Percentiles rank a stretch among this genome's conserved stretches.
These are phyloP conservation scores for Chalara sp. DNA, from an alignment of 2,329 filamentous ascomycete species.

Conservation along the genomic window DNA sequence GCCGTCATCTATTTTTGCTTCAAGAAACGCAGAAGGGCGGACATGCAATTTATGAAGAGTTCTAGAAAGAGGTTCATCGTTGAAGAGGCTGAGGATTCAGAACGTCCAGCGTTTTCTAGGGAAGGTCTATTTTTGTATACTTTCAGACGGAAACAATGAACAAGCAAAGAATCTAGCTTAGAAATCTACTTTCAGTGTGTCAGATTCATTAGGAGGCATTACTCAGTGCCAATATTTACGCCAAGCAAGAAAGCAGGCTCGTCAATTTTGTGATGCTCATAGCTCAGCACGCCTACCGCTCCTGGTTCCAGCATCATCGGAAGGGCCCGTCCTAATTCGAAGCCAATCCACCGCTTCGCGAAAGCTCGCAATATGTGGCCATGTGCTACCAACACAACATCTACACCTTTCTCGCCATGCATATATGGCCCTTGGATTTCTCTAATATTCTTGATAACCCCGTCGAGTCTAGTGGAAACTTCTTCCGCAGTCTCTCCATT, in stretches of 20 bases:
- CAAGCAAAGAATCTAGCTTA: background rate
- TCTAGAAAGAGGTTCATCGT: slow-evolving; percentile 61
- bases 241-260: slow-evolving; percentile 31
- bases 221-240: slow-evolving; percentile 24
- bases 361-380: slow-evolving; percentile 48
- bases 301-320: slow-evolving; percentile 33
- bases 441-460: slow-evolving; percentile 41
- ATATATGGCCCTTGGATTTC: slow-evolving; percentile 39
- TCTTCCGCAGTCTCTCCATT: slow-evolving; percentile 41
- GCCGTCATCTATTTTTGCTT: slow-evolving; percentile 77
- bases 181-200: background rate
- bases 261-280: slow-evolving; percentile 30
- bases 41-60: slow-evolving; percentile 67
- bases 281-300: slow-evolving; percentile 31
- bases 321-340: slow-evolving; percentile 28
- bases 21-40: slow-evolving; percentile 81
- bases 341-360: slow-evolving; percentile 47
- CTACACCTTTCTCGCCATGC: slow-evolving; percentile 33
- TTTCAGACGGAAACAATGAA: slow-evolving; percentile 37
- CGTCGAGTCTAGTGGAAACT: slow-evolving; percentile 40
- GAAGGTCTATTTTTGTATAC: slow-evolving; percentile 56
- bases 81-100: slow-evolving; percentile 55
- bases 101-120: slow-evolving; percentile 48
- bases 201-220: background rate
- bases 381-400: slow-evolving; percentile 42